Percentiles rank a stretch among this genome's conserved stretches.
These are phyloP conservation scores for Hysterangium stoloniferum DNA, from an alignment of 768 basidiomycete species.

Conservation along the genomic window DNA sequence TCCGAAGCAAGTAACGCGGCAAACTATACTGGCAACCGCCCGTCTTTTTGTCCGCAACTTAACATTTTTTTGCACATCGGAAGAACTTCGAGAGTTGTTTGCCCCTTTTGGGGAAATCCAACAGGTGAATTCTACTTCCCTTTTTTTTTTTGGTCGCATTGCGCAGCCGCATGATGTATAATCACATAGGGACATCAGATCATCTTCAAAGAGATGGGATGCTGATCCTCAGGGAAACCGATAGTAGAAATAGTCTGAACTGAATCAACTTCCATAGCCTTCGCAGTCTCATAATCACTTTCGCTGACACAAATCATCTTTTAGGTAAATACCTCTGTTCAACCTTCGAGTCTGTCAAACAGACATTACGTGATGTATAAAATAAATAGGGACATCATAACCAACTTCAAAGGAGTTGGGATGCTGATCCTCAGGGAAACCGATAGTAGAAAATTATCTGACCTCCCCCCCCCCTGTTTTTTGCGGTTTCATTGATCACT, in stretches of 20 bases:
- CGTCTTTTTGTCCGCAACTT: conserved; percentile 93
- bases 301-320: too few relatives aligned
- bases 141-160: neutral
- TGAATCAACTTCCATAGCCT: neutral
- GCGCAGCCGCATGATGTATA: too few relatives aligned
- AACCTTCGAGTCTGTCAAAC: too few relatives aligned
- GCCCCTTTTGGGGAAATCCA: conserved; percentile 59
- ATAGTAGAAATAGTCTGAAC: neutral
- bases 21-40: conserved; percentile 61
- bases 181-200: conserved; percentile 53
- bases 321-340: too few relatives aligned
- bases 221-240: neutral
- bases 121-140: conserved; percentile 52
- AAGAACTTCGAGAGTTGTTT: conserved; percentile 62
- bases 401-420: conserved; percentile 18
- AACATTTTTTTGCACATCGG: conserved; percentile 73
- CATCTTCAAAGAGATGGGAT: conserved; percentile 17
- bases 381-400: conserved; percentile 53
- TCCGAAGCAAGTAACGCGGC: conserved; percentile 23
- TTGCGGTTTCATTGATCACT: too few relatives aligned
- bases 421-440: neutral
- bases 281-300: too few relatives aligned
- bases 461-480: neutral
- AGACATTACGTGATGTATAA: too few relatives aligned
- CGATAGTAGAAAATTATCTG: neutral